These are phyloP conservation scores for Hanseniaspora nectarophila DNA, from an alignment of 805 yeast species.

Conservation along the genomic window DNA sequence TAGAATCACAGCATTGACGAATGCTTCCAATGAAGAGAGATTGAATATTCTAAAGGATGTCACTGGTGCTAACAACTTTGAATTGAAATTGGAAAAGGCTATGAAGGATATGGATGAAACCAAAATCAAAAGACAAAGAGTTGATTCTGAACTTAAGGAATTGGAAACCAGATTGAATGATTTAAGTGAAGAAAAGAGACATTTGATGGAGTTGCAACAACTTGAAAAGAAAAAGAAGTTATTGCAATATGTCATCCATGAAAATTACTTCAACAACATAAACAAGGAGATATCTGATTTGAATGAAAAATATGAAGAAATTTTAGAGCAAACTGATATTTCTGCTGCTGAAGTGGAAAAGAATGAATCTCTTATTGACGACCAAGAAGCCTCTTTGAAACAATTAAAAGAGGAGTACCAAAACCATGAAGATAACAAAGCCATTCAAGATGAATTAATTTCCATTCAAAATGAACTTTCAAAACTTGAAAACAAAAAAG, in stretches of 20 bases:
- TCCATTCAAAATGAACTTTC: constrained; percentile 38
- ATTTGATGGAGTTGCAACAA: constrained; percentile 55
- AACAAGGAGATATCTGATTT: not conserved
- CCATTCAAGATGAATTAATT: constrained; percentile 38
- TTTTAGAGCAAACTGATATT: not conserved
- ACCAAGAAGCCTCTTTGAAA: constrained; percentile 36
- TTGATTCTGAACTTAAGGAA: constrained; percentile 58
- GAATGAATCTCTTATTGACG: constrained; percentile 43
- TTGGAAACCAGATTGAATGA: constrained; percentile 64
- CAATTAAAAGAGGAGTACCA: constrained; percentile 35
- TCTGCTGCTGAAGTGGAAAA: constrained; percentile 24
- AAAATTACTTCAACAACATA: constrained; percentile 41
- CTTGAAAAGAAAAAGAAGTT: constrained; percentile 57
- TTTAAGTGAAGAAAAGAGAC: constrained; percentile 68
- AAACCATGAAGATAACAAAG: constrained; percentile 41
- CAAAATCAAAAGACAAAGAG: constrained; percentile 53
- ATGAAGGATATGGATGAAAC: constrained; percentile 67
- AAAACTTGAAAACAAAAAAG: constrained; percentile 32
- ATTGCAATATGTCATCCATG: constrained; percentile 62
- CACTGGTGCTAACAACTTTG: constrained; percentile 90
- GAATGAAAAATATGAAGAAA: not conserved
- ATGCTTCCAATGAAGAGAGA: constrained; percentile 77
- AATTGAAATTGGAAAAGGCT: constrained; percentile 65
- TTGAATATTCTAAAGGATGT: constrained; percentile 73
- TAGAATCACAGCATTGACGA: constrained; percentile 72